Evolutionary conservation across 257 asterid species (phyloP), one percentile per base, ranked within the genome.

Genomic region (Solanum chmielewskii): DNA sequence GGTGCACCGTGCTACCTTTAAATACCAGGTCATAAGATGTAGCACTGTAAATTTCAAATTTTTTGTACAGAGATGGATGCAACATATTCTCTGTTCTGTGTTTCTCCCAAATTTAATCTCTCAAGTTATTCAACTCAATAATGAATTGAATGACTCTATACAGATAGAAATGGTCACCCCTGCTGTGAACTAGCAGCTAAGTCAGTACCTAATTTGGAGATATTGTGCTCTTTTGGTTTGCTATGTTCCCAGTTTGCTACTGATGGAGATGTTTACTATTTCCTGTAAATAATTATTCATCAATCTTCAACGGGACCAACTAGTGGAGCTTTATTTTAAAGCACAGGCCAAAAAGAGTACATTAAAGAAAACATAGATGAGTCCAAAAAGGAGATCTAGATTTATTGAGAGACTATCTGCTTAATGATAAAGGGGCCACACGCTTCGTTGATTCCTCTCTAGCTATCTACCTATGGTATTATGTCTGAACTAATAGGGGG

Each of bases 401-500:
- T 41, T 66, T 70, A 68, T 83, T 81, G 86, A 44, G 68, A 73
- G 82, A 75, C 64, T 35, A 74, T 44, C 74, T 74, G 49, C 25
- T 80, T 44, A 82, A 25, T 39, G 56, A 56, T 52, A 71, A 82
- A 77, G 85, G 77, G 78, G 62, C 74, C 85, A 66, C 88, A 62
- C 81, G 59, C 86, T 76, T 87, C 8, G 39, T 83, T 68, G 89
- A 88, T 90, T 83, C 88, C 86, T 86, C 64, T 74, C 87, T 33
- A 69, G 80, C 83, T 31, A 52, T 52, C 62, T 16, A 31, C 42
- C 73, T 69, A 71, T 56, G 80, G 60, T 49, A 10, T 86, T 82
- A 64, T 25, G 27, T 71, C n/a, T 83, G 82, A 44, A 44, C 86
- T 56, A 29, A 41, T 85, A 82, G 87, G 86, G 82, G 86, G 56